These are phyloP conservation scores for Talaromyces nanjingensis DNA, from an alignment of 495 filamentous ascomycete species.

Conservation along the genomic window DNA sequence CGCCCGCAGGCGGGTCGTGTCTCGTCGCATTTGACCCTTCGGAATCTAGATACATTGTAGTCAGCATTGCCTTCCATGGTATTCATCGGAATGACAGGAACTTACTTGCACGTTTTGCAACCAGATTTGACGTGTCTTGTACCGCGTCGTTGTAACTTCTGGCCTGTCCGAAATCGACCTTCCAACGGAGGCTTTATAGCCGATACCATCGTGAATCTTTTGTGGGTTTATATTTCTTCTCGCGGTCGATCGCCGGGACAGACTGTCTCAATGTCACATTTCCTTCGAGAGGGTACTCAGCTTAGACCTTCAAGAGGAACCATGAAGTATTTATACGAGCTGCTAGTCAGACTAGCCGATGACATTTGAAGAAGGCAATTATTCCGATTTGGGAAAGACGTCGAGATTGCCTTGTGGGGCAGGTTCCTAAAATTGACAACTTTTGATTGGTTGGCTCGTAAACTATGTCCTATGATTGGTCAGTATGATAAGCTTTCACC, in stretches of 20 bases:
- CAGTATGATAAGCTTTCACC: neutral
- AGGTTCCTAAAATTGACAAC: neutral
- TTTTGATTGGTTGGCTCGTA: neutral
- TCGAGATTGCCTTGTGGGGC: neutral
- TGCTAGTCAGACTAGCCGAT: neutral
- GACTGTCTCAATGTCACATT: neutral
- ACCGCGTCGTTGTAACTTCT: neutral
- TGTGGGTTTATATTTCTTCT: neutral
- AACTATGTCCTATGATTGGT: neutral
- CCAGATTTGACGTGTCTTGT: conserved; percentile 1
- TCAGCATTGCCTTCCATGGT: neutral
- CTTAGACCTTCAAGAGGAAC: neutral
- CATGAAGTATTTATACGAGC: neutral
- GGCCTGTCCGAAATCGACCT: neutral
- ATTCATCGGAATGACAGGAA: too few relatives aligned
- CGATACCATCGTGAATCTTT: neutral
- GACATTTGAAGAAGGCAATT: neutral
- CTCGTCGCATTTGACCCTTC: conserved; percentile 16
- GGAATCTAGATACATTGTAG: conserved; percentile 6
- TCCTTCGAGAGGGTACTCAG: neutral
- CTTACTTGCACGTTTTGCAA: neutral
- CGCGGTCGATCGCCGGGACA: neutral
- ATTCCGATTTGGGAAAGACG: neutral
- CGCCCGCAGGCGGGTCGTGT: conserved; percentile 11
- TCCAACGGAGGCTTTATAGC: neutral